Conservation (phyloP, 164 flowering plant genomes). For the Chimonanthus salicifolius region DNA sequence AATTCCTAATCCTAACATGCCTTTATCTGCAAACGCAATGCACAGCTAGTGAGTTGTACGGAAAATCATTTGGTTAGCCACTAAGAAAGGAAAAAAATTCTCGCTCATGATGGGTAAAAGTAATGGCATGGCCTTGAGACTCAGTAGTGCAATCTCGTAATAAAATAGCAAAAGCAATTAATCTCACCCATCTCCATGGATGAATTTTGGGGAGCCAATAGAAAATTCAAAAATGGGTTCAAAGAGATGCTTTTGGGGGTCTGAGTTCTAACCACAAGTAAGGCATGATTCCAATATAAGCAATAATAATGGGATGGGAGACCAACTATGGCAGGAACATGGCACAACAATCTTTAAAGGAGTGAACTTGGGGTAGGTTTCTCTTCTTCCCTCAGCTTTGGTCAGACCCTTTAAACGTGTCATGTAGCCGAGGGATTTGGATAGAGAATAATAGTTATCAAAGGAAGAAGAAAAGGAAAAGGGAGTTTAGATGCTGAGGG, state of each 20-base stretch:
- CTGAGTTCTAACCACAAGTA: neutral
- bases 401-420: neutral
- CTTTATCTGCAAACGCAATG: too few species aligned
- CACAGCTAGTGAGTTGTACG: neutral
- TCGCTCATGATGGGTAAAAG: neutral
- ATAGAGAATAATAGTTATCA: neutral
- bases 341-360: neutral
- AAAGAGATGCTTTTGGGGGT: neutral
- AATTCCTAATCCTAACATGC: too few species aligned
- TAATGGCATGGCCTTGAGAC: neutral
- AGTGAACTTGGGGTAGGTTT: neutral
- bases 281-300: neutral
- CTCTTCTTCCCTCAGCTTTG: neutral
- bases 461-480: neutral
- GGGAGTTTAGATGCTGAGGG: neutral
- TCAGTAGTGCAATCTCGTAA: neutral
- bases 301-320: too few species aligned
- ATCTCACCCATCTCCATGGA: neutral
- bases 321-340: neutral
- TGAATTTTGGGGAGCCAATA: neutral
- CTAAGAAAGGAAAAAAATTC: neutral
- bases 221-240: neutral
- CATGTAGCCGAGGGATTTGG: neutral
- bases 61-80: neutral
- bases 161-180: neutral